Percentiles rank a stretch among this genome's conserved stretches.
Evolutionary conservation across 1,284 basidiomycete genomes (phyloP).

Genomic region (Pyrrhoderma lamaoense): DNA sequence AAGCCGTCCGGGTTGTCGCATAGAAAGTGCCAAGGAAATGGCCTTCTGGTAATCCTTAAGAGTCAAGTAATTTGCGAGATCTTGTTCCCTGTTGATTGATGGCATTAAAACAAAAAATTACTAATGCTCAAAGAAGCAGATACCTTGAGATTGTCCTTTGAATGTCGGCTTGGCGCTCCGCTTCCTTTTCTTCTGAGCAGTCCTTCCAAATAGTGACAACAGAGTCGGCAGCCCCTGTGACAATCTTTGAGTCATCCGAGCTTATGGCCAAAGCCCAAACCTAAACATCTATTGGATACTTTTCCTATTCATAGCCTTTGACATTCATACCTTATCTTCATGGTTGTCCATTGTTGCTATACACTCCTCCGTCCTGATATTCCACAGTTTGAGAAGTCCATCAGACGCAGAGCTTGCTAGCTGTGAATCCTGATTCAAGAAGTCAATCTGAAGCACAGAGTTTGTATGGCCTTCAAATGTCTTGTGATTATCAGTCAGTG

Average conservation of each 20-base stretch:
- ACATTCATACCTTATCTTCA: constrained; percentile 75
- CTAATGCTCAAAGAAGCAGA: constrained; percentile 32
- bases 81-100: constrained; percentile 70
- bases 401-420: constrained; percentile 87
- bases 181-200: constrained; percentile 73
- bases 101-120: background rate
- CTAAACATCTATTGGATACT: constrained; percentile 32
- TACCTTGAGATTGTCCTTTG: constrained; percentile 73
- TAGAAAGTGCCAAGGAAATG: constrained; percentile 83
- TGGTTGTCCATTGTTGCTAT: constrained; percentile 89
- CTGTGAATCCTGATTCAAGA: constrained; percentile 80
- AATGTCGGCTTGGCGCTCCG: constrained; percentile 65
- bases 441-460: constrained; percentile 90
- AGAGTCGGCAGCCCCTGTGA: constrained; percentile 93
- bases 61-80: constrained; percentile 85
- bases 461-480: constrained; percentile 98
- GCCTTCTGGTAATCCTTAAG: constrained; percentile 89
- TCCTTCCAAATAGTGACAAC: constrained; percentile 93
- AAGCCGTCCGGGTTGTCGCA: constrained; percentile 90
- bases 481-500: constrained; percentile 26
- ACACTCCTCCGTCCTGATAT: constrained; percentile 83
- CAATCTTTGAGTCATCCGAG: constrained; percentile 69
- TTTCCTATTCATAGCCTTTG: constrained; percentile 1
- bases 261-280: constrained; percentile 89
- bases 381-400: constrained; percentile 95